Conservation (phyloP, 495 filamentous ascomycete genomes). For the Podospora pseudopauciseta region DNA sequence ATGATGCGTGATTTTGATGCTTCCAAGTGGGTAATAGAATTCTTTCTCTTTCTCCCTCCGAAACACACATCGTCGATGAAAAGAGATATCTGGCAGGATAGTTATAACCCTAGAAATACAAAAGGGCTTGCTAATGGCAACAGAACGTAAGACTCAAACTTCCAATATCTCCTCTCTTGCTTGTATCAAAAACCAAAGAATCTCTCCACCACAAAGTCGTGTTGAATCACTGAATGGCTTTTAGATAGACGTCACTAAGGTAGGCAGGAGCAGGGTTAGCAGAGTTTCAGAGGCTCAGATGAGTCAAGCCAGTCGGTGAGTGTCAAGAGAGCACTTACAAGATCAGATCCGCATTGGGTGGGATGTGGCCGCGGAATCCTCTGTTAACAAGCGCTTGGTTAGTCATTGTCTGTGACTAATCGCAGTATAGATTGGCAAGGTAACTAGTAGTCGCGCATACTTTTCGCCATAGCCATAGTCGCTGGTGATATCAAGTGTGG, state of each 20-base stretch:
- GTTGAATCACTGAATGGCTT: slow-evolving; percentile 39
- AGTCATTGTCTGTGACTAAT: background rate
- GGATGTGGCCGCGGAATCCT: slow-evolving; percentile 64
- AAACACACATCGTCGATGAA: too few relatives aligned
- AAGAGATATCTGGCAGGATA: background rate
- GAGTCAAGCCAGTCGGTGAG: background rate
- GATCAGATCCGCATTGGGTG: slow-evolving; percentile 50
- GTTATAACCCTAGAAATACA: background rate
- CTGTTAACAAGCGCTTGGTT: slow-evolving; percentile 30
- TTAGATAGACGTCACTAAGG: slow-evolving; percentile 50
- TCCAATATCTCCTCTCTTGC: background rate
- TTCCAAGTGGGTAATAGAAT: background rate
- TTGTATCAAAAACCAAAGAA: background rate
- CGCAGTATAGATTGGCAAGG: too few relatives aligned
- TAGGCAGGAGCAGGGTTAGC: background rate
- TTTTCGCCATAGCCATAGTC: slow-evolving; percentile 74
- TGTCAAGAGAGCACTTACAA: slow-evolving; percentile 44
- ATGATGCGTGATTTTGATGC: background rate
- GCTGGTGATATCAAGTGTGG: slow-evolving; percentile 70
- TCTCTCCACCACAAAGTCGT: background rate
- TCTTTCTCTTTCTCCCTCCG: background rate
- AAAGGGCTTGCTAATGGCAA: background rate
- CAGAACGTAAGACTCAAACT: background rate
- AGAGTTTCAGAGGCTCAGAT: background rate
- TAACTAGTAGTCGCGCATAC: slow-evolving; percentile 37